Evolutionary conservation across 2,329 filamentous ascomycete genomes (phyloP).

Genomic region (Lizonia empirigonia): DNA sequence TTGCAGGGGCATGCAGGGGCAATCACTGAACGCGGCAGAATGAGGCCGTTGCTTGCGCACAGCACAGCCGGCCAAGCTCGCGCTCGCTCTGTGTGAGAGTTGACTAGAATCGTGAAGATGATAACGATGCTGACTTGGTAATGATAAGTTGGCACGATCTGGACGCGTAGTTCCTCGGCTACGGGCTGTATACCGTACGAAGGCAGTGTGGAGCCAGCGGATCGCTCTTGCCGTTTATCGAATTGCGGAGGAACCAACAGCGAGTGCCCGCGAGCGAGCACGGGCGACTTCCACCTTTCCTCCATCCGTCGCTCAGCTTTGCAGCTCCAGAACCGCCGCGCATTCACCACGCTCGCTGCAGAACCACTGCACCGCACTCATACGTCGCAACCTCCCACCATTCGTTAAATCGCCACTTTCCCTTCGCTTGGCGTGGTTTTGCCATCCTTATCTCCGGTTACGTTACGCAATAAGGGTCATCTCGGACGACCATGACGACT

Average conservation of each 20-base stretch:
- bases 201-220: slow-evolving; percentile 25
- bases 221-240: slow-evolving; percentile 32
- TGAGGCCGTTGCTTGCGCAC: slow-evolving; percentile 9
- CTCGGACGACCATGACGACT: slow-evolving; percentile 40
- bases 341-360: slow-evolving; percentile 13
- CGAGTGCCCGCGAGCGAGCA: slow-evolving; percentile 29
- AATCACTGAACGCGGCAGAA: slow-evolving; percentile 4
- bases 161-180: slow-evolving; percentile 13
- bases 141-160: slow-evolving; percentile 5
- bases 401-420: slow-evolving; percentile 6
- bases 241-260: slow-evolving; percentile 32
- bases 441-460: slow-evolving; percentile 29
- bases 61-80: slow-evolving; percentile 7
- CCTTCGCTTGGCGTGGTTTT: slow-evolving; percentile 22
- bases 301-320: slow-evolving; percentile 20
- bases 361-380: neutral
- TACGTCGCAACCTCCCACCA: slow-evolving; percentile 1
- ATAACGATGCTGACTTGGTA: neutral
- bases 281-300: slow-evolving; percentile 24
- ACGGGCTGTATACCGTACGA: slow-evolving; percentile 12
- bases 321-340: slow-evolving; percentile 6
- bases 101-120: neutral
- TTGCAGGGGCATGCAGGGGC: slow-evolving; percentile 27
- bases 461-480: slow-evolving; percentile 22
- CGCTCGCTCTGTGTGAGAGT: neutral